These are phyloP conservation scores for Clavulina sp. DNA, from an alignment of 768 basidiomycete species.

Conservation along the genomic window DNA sequence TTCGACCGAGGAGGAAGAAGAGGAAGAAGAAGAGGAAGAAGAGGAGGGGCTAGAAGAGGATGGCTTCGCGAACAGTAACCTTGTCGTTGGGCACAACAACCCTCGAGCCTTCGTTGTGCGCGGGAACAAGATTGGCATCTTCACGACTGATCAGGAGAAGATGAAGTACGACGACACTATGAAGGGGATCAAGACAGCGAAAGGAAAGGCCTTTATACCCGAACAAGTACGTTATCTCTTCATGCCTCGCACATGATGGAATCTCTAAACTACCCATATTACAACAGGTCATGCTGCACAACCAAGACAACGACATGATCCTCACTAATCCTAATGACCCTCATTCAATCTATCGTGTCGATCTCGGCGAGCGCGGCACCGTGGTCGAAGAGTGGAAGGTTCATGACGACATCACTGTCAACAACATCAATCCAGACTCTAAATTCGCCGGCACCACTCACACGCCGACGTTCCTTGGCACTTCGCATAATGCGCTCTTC, in stretches of 20 bases:
- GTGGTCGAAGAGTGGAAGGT: constrained; percentile 98
- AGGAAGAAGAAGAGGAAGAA: constrained; percentile 41
- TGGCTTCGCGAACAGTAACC: constrained; percentile 66
- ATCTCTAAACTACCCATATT: constrained; percentile 3
- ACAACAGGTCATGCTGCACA: constrained; percentile 80
- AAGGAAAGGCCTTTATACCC: constrained; percentile 73
- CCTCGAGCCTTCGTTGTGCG: constrained; percentile 88
- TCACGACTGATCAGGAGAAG: constrained; percentile 46
- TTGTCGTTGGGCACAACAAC: constrained; percentile 89
- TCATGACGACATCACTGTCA: constrained; percentile 71
- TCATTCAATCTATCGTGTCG: constrained; percentile 74
- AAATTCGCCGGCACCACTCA: constrained; percentile 90
- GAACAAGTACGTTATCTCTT: constrained; percentile 45
- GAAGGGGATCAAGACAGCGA: constrained; percentile 57
- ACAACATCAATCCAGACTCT: constrained; percentile 79
- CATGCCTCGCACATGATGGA: not conserved
- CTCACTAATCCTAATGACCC: constrained; percentile 70
- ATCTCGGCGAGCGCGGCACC: constrained; percentile 76
- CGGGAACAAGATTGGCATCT: constrained; percentile 82
- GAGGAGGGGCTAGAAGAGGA: constrained; percentile 23
- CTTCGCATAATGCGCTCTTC: constrained; percentile 90
- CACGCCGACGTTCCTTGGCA: constrained; percentile 85
- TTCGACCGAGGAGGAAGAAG: constrained; percentile 28
- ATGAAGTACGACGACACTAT: constrained; percentile 82
- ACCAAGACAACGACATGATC: constrained; percentile 92